Percentiles rank a stretch among this genome's conserved stretches.
phyloP scores from a whole-genome alignment of 2,329 filamentous ascomycete genomes.

The Chrysoporthe austroafricana region DNA sequence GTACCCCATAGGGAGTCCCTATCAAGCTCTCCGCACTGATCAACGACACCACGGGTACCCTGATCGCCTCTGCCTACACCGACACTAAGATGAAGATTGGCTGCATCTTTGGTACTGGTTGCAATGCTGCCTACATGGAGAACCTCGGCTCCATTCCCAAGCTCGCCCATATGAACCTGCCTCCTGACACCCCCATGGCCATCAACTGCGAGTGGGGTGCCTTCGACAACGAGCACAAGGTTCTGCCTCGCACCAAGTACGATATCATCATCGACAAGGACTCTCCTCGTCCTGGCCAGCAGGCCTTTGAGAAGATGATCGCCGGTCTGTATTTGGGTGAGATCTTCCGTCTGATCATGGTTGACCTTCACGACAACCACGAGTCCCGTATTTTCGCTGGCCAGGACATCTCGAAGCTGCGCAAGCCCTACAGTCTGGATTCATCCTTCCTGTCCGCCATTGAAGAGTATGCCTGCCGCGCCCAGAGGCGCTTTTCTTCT shows the following conservation, averaged over 20 bases:
- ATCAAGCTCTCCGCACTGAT: conserved; percentile 93
- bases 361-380: conserved; percentile 82
- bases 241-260: conserved; percentile 84
- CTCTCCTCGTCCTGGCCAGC: conserved; percentile 89
- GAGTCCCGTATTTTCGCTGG: conserved; percentile 77
- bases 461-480: conserved; percentile 68
- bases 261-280: conserved; percentile 88
- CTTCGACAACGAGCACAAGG: conserved; percentile 90
- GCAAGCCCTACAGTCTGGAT: conserved; percentile 87
- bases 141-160: conserved; percentile 89
- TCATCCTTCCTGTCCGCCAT: conserved; percentile 91
- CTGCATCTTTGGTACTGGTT: conserved; percentile 97
- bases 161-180: conserved; percentile 87
- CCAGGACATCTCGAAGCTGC: conserved; percentile 79
- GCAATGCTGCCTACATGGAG: conserved; percentile 99
- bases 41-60: conserved; percentile 96
- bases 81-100: conserved; percentile 91
- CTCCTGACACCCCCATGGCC: conserved; percentile 81
- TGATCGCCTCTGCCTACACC: conserved; percentile 97
- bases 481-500: not conserved
- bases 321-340: conserved; percentile 93
- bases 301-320: conserved; percentile 98
- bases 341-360: conserved; percentile 84
- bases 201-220: conserved; percentile 99
- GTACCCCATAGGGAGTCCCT: conserved; percentile 69